A percentile compares a stretch with the other conserved stretches of the same genome.
Conservation (phyloP, 1,284 basidiomycete species). For the Ganoderma multipileum region DNA sequence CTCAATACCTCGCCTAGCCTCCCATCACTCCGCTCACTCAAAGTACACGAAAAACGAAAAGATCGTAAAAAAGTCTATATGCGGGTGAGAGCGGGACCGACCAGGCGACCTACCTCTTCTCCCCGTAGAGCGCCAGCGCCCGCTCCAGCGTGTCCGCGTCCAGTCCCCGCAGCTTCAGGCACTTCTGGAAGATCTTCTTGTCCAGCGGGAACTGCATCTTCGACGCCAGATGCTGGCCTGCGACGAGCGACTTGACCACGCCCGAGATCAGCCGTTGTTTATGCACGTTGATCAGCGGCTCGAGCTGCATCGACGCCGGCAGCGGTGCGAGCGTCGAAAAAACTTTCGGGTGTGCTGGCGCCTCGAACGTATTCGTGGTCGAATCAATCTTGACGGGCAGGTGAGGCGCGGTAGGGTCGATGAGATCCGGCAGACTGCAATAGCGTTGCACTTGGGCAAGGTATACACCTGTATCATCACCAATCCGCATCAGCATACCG, state of each 20-base stretch:
- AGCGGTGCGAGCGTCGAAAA: constrained; percentile 75
- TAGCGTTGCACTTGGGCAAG: constrained; percentile 74
- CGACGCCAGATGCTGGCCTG: constrained; percentile 82
- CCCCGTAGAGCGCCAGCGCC: constrained; percentile 47
- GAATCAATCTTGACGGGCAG: constrained; percentile 71
- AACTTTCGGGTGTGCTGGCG: constrained; percentile 77
- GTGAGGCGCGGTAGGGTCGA: constrained; percentile 83
- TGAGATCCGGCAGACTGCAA: constrained; percentile 76
- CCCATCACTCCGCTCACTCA: constrained; percentile 2
- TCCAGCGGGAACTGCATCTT: constrained; percentile 74
- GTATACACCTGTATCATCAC: constrained; percentile 65
- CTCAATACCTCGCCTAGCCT: constrained; percentile 4
- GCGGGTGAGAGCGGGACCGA: neutral
- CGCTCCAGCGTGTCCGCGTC: constrained; percentile 59
- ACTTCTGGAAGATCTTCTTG: constrained; percentile 76
- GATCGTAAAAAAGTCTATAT: neutral
- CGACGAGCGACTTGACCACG: constrained; percentile 78
- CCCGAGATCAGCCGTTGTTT: constrained; percentile 84
- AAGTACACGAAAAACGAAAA: neutral
- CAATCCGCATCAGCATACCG: constrained; percentile 5
- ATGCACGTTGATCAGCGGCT: constrained; percentile 87
- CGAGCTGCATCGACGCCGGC: constrained; percentile 78
- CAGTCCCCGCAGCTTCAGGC: constrained; percentile 73
- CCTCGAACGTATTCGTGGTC: constrained; percentile 64
- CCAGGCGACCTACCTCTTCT: constrained; percentile 17